Conservation (phyloP, 2,329 filamentous ascomycete species). For the Pestalotiopsis sp. region DNA sequence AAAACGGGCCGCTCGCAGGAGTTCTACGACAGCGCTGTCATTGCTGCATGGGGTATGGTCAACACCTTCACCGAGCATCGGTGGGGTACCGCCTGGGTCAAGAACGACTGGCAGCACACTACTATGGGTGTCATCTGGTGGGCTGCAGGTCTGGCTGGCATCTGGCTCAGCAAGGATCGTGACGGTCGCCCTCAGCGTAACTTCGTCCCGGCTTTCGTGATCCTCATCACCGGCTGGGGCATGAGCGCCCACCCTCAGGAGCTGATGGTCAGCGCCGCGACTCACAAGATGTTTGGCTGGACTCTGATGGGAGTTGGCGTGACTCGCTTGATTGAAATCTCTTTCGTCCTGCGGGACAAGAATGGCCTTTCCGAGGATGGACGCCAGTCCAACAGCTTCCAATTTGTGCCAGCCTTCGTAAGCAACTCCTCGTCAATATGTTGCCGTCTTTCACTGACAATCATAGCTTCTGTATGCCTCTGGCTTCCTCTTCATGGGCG, state of each 20-base stretch:
- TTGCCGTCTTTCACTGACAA: background rate
- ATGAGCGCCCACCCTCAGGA: constrained; percentile 92
- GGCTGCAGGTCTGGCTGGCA: constrained; percentile 84
- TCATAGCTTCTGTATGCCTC: constrained; percentile 82
- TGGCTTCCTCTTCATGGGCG: constrained; percentile 96
- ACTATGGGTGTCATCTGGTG: constrained; percentile 99
- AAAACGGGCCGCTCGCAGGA: constrained; percentile 86
- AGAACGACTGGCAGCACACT: constrained; percentile 95
- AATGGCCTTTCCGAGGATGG: constrained; percentile 66
- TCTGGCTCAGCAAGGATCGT: constrained; percentile 86
- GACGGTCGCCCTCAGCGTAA: constrained; percentile 88
- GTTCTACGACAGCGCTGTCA: constrained; percentile 91
- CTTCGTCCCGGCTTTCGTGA: constrained; percentile 87
- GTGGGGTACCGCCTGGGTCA: constrained; percentile 87
- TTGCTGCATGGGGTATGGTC: constrained; percentile 92
- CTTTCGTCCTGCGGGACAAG: constrained; percentile 79
- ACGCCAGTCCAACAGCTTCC: constrained; percentile 67
- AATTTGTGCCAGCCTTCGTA: constrained; percentile 70
- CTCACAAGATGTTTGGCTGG: constrained; percentile 89
- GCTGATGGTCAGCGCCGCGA: constrained; percentile 79
- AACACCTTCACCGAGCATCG: constrained; percentile 98
- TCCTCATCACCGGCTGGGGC: constrained; percentile 89
- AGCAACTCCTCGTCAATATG: constrained; percentile 36
- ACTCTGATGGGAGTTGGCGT: constrained; percentile 89
- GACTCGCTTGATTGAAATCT: constrained; percentile 85